Evolutionary conservation across 768 basidiomycete genomes (phyloP).

Genomic region (Termitomyces sp.): DNA sequence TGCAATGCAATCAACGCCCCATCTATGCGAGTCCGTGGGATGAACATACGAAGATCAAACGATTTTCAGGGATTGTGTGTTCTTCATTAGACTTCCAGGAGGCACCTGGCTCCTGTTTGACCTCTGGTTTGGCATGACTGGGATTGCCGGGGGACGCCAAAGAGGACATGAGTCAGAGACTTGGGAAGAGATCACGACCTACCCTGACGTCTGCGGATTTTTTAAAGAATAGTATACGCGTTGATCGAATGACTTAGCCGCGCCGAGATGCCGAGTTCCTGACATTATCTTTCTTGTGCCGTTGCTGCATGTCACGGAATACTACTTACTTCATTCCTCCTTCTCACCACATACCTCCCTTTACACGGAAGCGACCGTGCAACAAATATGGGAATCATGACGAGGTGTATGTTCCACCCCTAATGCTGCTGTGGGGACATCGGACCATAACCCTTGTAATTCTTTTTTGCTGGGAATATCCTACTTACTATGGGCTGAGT

Average conservation of each 20-base stretch:
- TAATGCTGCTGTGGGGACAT: not conserved
- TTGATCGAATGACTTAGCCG: constrained; percentile 12
- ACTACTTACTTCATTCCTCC: not conserved
- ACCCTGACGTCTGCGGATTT: constrained; percentile 11
- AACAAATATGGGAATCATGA: not conserved
- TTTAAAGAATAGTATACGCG: constrained; percentile 3
- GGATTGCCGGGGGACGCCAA: constrained; percentile 8
- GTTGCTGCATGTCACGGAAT: not conserved
- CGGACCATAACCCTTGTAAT: not conserved
- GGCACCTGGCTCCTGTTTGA: constrained; percentile 33
- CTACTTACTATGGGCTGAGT: not conserved
- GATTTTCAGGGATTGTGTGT: constrained; percentile 52
- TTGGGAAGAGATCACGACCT: not conserved
- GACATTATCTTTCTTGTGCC: not conserved
- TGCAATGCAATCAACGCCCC: constrained; percentile 9
- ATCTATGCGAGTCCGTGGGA: not conserved
- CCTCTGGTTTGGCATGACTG: constrained; percentile 10
- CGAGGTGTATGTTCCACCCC: not conserved
- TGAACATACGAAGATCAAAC: constrained; percentile 35
- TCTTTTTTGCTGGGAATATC: not conserved
- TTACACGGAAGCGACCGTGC: not conserved
- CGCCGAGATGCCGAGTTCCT: constrained; percentile 27
- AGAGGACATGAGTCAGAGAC: constrained; percentile 14
- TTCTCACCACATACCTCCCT: not conserved
- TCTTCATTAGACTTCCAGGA: constrained; percentile 52